These are phyloP conservation scores for Rhodosporidiobolus odoratus DNA, from an alignment of 768 basidiomycete species.

Conservation along the genomic window DNA sequence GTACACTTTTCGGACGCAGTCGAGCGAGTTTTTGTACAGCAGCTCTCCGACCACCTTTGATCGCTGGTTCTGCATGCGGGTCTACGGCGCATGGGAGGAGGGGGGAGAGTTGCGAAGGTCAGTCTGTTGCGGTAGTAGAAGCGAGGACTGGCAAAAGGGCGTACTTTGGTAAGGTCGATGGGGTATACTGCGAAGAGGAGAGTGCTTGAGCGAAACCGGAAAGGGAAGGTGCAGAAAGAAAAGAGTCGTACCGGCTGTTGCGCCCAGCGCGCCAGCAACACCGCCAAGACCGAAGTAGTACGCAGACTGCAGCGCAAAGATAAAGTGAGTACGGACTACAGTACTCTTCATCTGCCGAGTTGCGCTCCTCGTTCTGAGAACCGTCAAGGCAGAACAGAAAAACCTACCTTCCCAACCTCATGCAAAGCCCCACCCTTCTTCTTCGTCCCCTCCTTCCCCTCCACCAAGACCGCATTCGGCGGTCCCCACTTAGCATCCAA, in stretches of 20 bases:
- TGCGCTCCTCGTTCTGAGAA: background rate
- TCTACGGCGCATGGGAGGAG: slow-evolving; percentile 33
- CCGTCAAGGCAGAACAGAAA: background rate
- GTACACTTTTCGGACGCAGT: slow-evolving; percentile 90
- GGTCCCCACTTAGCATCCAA: slow-evolving; percentile 80
- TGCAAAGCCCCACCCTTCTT: slow-evolving; percentile 19
- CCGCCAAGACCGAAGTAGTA: slow-evolving; percentile 86
- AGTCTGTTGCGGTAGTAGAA: background rate
- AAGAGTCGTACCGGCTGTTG: slow-evolving; percentile 57
- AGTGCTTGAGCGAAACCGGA: background rate
- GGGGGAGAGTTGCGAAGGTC: too few species aligned
- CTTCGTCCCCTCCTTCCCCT: background rate
- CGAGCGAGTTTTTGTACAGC: slow-evolving; percentile 90
- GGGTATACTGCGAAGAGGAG: slow-evolving; percentile 63
- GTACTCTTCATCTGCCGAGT: background rate
- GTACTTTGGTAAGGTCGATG: slow-evolving; percentile 46
- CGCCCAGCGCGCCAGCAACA: slow-evolving; percentile 86
- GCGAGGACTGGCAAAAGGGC: background rate
- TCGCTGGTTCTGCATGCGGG: slow-evolving; percentile 94
- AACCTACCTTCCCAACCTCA: slow-evolving; percentile 34
- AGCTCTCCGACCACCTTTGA: slow-evolving; percentile 94
- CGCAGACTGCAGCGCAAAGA: slow-evolving; percentile 55
- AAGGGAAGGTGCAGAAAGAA: background rate
- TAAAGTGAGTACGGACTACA: background rate
- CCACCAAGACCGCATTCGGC: slow-evolving; percentile 1